Evolutionary conservation across 192 early-diverging fungal genomes (phyloP), one percentile per base, ranked within the genome.

Genomic region (Backusella australiensis): DNA sequence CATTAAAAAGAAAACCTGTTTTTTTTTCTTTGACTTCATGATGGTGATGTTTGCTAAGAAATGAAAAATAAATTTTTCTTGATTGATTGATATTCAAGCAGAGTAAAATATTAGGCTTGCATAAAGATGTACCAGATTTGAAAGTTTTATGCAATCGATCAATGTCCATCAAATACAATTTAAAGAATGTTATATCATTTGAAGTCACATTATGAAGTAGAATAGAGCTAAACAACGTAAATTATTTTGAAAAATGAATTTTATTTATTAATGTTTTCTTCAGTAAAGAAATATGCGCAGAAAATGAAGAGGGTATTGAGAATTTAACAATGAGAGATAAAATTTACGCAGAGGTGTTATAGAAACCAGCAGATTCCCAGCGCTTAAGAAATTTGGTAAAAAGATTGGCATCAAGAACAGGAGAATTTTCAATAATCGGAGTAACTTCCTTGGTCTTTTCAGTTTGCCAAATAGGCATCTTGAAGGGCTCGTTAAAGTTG

Each of bases 381-480:
- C 59, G 49, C 8, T 41, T 17, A 19, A 68, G 14, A 46, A 35
- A 59, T 46, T 78, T 80, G n/a, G 19, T 35, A 36, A 41, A 70
- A 36, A 21, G 19, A 1, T 11, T 38, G 21, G 17, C 15, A 69
- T 74, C 68, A 42, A 53, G 12, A 39, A 44, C 14, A 35, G 78
- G 72, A 19, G 78, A 56, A 34, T 21, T 29, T 19, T 35, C 12
- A 19, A 79, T 29, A 34, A 34, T 56, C 39, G 34, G 72, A 14
- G 67, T 71, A 1, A 63, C 14, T 17, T 9, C 23, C 3, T 21
- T 38, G 9, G 78, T 79, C 72, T 70, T 73, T 63, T 21, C 23
- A 4, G 78, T 79, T 17, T 46, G 7, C 78, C 78, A 79, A 5
- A 75, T 44, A 15, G 78, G 78, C 78, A 79, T 71, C 1, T 35